These are phyloP conservation scores for Inonotus obliquus DNA, from an alignment of 1,284 basidiomycete species.

Conservation along the genomic window DNA sequence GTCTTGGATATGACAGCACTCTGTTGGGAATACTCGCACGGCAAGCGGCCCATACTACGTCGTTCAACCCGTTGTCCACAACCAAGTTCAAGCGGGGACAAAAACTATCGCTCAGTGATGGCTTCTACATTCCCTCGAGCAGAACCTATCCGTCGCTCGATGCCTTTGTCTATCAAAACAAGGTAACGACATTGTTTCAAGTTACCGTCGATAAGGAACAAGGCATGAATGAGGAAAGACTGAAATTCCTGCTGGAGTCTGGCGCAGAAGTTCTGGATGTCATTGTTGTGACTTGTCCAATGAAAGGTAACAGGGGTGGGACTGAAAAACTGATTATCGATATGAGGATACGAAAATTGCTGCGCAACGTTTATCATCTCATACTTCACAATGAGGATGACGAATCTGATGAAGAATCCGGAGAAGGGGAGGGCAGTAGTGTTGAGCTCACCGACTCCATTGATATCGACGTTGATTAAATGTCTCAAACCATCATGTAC, in stretches of 20 bases:
- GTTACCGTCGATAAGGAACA: not conserved
- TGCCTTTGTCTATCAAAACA: not conserved
- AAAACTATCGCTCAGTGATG: not conserved
- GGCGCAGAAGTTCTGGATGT: not conserved
- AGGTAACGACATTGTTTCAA: not conserved
- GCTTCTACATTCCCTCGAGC: not conserved
- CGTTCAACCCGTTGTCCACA: not conserved
- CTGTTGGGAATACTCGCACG: not conserved
- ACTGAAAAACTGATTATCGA: not conserved
- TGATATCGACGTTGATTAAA: too few species aligned
- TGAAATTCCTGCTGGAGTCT: not conserved
- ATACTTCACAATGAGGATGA: not conserved
- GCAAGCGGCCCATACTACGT: not conserved
- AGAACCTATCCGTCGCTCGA: not conserved
- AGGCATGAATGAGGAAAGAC: not conserved
- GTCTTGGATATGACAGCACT: not conserved
- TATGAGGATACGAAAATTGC: not conserved
- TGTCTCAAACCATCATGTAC: too few species aligned
- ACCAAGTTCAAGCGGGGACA: not conserved
- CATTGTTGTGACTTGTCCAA: not conserved
- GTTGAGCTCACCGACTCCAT: too few species aligned
- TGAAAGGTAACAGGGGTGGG: not conserved
- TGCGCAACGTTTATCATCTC: not conserved
- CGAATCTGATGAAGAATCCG: too few species aligned
- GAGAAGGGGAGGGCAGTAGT: too few species aligned